These are phyloP conservation scores for Ceratobasidium sp. DNA, from an alignment of 1,284 basidiomycete species.

Conservation along the genomic window DNA sequence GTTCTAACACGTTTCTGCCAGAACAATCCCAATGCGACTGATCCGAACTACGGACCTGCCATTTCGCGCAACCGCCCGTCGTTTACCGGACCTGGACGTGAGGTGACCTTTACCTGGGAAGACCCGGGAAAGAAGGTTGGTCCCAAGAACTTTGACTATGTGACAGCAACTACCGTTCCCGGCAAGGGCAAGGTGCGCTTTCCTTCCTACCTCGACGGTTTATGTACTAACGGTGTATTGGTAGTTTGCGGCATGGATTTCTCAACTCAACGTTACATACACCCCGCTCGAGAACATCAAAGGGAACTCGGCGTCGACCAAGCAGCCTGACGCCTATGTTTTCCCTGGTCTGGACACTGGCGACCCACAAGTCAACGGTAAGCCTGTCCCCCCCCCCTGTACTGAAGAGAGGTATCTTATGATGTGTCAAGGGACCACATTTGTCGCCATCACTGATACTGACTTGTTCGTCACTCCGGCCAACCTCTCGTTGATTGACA, in stretches of 20 bases:
- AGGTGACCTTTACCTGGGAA: slow-evolving; percentile 63
- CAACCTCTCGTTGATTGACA: slow-evolving; percentile 61
- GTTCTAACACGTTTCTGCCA: background rate
- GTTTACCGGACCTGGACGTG: slow-evolving; percentile 56
- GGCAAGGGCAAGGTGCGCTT: slow-evolving; percentile 53
- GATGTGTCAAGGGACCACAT: slow-evolving; percentile 55
- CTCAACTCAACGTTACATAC: slow-evolving; percentile 70
- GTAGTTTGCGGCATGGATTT: slow-evolving; percentile 60
- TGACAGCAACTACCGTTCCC: slow-evolving; percentile 45
- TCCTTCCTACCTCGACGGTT: background rate
- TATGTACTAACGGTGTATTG: background rate
- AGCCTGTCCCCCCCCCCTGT: slow-evolving; percentile 11
- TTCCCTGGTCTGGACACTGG: slow-evolving; percentile 47
- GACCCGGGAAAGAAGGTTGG: slow-evolving; percentile 59
- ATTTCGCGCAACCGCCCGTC: slow-evolving; percentile 60
- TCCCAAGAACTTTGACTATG: slow-evolving; percentile 50
- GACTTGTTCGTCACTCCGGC: slow-evolving; percentile 64
- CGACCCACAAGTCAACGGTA: slow-evolving; percentile 53
- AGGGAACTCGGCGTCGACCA: slow-evolving; percentile 54
- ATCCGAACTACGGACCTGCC: slow-evolving; percentile 50
- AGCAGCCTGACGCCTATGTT: slow-evolving; percentile 58
- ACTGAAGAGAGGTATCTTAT: slow-evolving; percentile 14
- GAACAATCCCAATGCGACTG: slow-evolving; percentile 27
- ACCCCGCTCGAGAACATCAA: slow-evolving; percentile 57
- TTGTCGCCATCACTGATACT: slow-evolving; percentile 61